A percentile compares a stretch with the other conserved stretches of the same genome.
Conservation (phyloP, 2,329 filamentous ascomycete species). For the Calonectria montana region DNA sequence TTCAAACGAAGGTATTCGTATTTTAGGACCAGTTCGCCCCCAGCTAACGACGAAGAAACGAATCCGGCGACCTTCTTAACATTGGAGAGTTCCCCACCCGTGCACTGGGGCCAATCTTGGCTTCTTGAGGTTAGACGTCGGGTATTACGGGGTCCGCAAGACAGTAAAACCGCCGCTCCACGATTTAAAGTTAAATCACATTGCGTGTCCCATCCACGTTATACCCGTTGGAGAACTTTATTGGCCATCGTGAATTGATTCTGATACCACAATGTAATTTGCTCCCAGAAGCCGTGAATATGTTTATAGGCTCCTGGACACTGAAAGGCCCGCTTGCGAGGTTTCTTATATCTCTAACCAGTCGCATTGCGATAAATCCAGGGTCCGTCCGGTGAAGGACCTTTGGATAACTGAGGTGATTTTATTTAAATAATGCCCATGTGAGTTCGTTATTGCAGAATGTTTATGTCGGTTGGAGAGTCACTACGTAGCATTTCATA, state of each 20-base stretch:
- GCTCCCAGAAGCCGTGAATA: no score
- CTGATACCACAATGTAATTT: background rate
- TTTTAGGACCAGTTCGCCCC: no score
- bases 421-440: background rate
- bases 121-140: background rate
- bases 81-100: background rate
- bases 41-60: background rate
- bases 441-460: background rate
- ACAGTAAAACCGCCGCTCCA: background rate
- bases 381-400: background rate
- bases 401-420: background rate
- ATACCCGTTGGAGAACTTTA: background rate
- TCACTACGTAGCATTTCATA: background rate
- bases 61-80: background rate
- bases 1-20: background rate
- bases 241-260: background rate
- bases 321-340: no score
- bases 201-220: background rate
- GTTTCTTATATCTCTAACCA: background rate
- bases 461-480: background rate
- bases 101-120: background rate
- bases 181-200: background rate
- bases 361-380: background rate
- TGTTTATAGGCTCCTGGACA: background rate
- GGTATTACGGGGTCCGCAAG: background rate